Percentiles rank a stretch among this genome's conserved stretches.
Evolutionary conservation across 2,329 filamentous ascomycete species (phyloP).

Genomic region (Xylaria hypoxylon): DNA sequence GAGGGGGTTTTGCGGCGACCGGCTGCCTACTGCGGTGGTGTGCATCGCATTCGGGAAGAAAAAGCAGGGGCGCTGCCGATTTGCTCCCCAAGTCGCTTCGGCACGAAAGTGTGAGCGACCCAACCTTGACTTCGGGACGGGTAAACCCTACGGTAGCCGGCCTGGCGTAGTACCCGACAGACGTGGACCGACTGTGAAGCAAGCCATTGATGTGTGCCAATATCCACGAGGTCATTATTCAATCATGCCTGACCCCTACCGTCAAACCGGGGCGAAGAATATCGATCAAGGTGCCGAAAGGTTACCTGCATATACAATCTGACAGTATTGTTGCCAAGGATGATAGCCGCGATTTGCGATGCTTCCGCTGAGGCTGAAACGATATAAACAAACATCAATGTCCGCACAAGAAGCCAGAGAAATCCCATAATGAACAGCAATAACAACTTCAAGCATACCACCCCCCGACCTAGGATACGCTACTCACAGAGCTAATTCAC

Average conservation of each 20-base stretch:
- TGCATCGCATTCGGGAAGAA: conserved; percentile 22
- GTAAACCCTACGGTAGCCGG: conserved; percentile 10
- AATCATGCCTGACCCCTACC: conserved; percentile 16
- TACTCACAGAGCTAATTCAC: conserved; percentile 11
- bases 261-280: background rate
- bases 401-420: conserved; percentile 29
- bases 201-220: conserved; percentile 11
- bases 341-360: conserved; percentile 33
- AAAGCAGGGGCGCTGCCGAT: conserved; percentile 18
- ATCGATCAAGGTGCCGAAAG: conserved; percentile 2
- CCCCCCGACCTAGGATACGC: background rate
- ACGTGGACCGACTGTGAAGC: conserved; percentile 28
- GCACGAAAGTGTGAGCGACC: conserved; percentile 4
- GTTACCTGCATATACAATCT: conserved; percentile 6
- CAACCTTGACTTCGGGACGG: conserved; percentile 15
- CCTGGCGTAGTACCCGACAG: conserved; percentile 8
- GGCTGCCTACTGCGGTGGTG: conserved; percentile 13
- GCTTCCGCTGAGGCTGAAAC: conserved; percentile 3
- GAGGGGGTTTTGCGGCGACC: conserved; percentile 17
- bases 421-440: background rate
- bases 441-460: background rate
- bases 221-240: background rate
- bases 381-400: conserved; percentile 2
- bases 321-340: conserved; percentile 5
- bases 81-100: conserved; percentile 22